phyloP scores from a whole-genome alignment of 805 yeast genomes.

The Lipomyces kockii region DNA sequence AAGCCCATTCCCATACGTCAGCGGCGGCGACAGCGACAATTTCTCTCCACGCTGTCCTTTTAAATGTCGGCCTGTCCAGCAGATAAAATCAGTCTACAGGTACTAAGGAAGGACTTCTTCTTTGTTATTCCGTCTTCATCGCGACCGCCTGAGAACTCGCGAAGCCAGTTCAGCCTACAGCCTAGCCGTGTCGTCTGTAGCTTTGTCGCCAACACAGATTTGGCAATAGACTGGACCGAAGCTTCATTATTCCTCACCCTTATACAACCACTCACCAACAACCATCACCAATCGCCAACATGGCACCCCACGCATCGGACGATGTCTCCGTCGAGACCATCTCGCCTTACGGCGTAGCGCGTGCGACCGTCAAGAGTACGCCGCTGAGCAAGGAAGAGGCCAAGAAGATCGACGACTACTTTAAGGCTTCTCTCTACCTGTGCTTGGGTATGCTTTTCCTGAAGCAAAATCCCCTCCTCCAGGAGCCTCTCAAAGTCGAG shows the following conservation, averaged over 20 bases:
- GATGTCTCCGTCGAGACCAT: constrained; percentile 10
- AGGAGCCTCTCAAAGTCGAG: constrained; percentile 8
- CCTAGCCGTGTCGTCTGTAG: neutral
- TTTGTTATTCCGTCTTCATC: neutral
- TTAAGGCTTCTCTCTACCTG: constrained; percentile 7
- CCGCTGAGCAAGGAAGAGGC: constrained; percentile 9
- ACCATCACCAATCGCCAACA: neutral
- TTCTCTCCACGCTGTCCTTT: neutral
- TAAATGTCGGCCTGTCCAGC: neutral
- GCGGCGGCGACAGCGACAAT: neutral
- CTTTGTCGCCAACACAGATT: neutral
- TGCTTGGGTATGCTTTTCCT: constrained; percentile 14
- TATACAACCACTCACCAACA: neutral
- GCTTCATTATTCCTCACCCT: neutral
- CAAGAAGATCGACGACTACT: constrained; percentile 7
- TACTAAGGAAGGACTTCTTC: neutral
- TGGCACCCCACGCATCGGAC: constrained; percentile 3
- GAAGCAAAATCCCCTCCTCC: constrained; percentile 11
- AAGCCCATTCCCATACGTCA: neutral
- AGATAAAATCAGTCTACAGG: neutral
- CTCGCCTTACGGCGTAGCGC: constrained; percentile 4
- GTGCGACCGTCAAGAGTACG: constrained; percentile 9
- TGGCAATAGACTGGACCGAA: neutral
- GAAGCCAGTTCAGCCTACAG: neutral
- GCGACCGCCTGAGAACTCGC: neutral